These are phyloP conservation scores for Tylopilus sp. DNA, from an alignment of 768 basidiomycete species.

Conservation along the genomic window DNA sequence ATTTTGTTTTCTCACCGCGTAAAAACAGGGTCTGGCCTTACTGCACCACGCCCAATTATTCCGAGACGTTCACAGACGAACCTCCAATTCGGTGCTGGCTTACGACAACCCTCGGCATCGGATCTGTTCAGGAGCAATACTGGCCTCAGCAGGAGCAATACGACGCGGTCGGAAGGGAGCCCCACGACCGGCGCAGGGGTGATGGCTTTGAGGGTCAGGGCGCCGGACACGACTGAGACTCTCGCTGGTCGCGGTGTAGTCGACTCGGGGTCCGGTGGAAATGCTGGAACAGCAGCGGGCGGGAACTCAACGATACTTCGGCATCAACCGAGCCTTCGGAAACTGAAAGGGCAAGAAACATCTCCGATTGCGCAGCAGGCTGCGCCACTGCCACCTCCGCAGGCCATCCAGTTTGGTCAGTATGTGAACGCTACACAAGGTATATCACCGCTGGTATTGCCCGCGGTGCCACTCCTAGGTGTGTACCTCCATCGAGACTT, in stretches of 20 bases:
- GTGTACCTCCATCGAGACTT: not conserved
- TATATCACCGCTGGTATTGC: not conserved
- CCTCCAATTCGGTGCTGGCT: conserved; percentile 23
- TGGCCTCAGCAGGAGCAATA: conserved; percentile 16
- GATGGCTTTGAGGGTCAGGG: conserved; percentile 2
- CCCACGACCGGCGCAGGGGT: conserved; percentile 6
- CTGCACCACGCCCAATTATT: not conserved
- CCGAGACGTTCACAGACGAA: conserved; percentile 63
- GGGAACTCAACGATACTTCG: conserved; percentile 23
- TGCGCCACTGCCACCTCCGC: not conserved
- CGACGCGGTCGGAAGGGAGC: conserved; percentile 1
- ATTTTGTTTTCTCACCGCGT: not conserved
- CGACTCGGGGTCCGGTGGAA: conserved; percentile 44
- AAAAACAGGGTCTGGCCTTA: conserved; percentile 5
- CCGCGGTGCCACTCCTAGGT: conserved; percentile 8
- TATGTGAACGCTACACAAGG: not conserved
- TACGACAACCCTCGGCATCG: conserved; percentile 14
- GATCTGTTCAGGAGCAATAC: conserved; percentile 40
- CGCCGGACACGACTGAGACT: not conserved
- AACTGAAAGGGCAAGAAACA: not conserved
- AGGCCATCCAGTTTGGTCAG: not conserved
- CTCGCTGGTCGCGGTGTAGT: not conserved
- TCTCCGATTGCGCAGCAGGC: conserved; percentile 1
- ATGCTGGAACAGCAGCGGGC: conserved; percentile 23
- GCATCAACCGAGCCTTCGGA: conserved; percentile 8